Evolutionary conservation across 1,139 yeast species (phyloP), one percentile per base, ranked within the genome.

Genomic region (Suzukiozyma palmioleophila): DNA sequence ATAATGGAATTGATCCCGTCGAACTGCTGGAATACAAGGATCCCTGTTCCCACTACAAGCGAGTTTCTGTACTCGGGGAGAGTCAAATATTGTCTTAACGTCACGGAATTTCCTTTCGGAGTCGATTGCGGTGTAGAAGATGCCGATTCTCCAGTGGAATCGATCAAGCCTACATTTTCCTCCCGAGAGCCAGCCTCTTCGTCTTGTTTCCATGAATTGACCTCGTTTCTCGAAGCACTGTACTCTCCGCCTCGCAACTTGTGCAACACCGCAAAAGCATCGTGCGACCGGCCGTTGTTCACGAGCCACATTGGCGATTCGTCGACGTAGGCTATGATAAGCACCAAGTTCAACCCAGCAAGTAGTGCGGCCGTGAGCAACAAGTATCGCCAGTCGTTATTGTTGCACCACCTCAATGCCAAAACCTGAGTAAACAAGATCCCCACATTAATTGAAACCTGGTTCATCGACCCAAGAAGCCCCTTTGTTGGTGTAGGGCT

Each of bases 1-100:
- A 90, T 79, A 45, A 92, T 88, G 1, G 96, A 80, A 60, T 92
- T 92, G 56, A 92, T 86, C 22, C 98, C 98, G 51, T 90, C 81
- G 46, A 90, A 77, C 57, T 92, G 98, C 62, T 92, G 97, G 24
- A 90, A 82, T n/a, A 82, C 66, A 71, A 90, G 77, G 25, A 88
- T 73, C 2, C 86, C 81, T 0, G 89, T 78, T 3, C 90, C 84
- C 0, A 82, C 86, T 27, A 75, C 54, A 36, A 81, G 67, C 7
- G 94, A 81, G 37, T 75, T 76, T 34, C 66, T 61, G 58, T 73
- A 87, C 36, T 64, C 72, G 0, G 77, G 62, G 12, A 71, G 64
- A 2, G 68, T 65, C 34, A 84, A 53, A 54, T 86, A 89, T 2
- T 58, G 56, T 27, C 50, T 52, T 28, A 71, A 54, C 3, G 63